phyloP scores from a whole-genome alignment of 2,329 filamentous ascomycete genomes.

The Ophiosphaerella narmari region DNA sequence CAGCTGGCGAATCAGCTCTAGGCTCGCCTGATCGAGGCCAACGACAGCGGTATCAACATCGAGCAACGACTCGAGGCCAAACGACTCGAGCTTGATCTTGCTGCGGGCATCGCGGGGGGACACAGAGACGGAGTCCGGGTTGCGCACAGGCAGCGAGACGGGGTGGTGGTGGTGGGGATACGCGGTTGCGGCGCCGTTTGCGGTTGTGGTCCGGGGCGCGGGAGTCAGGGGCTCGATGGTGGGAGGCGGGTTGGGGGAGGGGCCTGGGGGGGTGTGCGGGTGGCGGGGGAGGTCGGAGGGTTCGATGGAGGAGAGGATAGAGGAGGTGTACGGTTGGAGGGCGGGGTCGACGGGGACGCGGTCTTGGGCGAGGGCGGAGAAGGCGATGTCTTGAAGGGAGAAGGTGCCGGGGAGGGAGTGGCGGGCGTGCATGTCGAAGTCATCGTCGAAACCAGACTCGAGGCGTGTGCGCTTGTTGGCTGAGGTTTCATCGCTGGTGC shows the following conservation, averaged over 20 bases:
- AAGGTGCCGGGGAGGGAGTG: conserved; percentile 29
- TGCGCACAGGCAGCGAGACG: too few relatives aligned
- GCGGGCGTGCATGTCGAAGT: conserved; percentile 27
- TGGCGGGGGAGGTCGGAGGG: not conserved
- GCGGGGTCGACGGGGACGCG: conserved; percentile 36
- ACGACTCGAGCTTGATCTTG: too few relatives aligned
- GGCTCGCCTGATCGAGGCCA: conserved; percentile 30
- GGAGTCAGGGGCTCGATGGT: conserved; percentile 36
- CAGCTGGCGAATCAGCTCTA: conserved; percentile 36
- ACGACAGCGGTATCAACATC: conserved; percentile 26
- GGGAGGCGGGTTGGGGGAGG: not conserved
- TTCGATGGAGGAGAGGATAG: conserved; percentile 43
- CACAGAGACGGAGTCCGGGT: not conserved
- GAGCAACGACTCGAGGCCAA: not conserved
- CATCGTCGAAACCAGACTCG: conserved; percentile 30
- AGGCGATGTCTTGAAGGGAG: conserved; percentile 32
- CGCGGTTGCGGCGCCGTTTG: not conserved
- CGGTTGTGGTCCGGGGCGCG: conserved; percentile 18
- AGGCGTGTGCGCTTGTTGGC: conserved; percentile 34
- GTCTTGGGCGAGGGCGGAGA: conserved; percentile 29
- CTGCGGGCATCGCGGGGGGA: too few relatives aligned
- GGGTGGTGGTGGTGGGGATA: too few relatives aligned
- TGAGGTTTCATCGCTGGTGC: conserved; percentile 41
- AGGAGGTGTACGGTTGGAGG: conserved; percentile 27
- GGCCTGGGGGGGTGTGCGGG: too few relatives aligned